A percentile compares a stretch with the other conserved stretches of the same genome.
phyloP scores from a whole-genome alignment of 345 rosid genomes.

The Euphorbia tirucalli region DNA sequence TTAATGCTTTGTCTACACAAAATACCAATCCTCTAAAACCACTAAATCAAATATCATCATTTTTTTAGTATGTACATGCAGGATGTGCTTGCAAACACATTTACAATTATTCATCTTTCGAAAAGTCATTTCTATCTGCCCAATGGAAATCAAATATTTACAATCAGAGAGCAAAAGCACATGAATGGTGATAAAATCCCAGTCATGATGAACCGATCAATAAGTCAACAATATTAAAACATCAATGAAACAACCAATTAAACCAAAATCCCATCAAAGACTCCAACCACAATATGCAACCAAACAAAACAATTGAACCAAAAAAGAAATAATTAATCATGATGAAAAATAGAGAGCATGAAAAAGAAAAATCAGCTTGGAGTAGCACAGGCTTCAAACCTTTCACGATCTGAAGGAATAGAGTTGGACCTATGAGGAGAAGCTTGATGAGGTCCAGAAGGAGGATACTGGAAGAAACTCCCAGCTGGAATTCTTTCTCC shows the following conservation, averaged over 20 bases:
- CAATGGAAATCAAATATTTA: not conserved
- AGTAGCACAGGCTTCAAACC: conserved; percentile 34
- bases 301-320: conserved; percentile 15
- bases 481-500: conserved; percentile 85
- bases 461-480: conserved; percentile 84
- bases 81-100: not conserved
- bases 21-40: not conserved
- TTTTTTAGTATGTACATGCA: not conserved
- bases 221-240: conserved; percentile 10
- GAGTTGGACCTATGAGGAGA: conserved; percentile 79
- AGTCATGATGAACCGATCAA: not conserved
- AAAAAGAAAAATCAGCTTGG: conserved; percentile 2
- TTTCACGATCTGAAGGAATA: conserved; percentile 70
- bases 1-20: not conserved
- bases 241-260: conserved; percentile 10
- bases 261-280: conserved; percentile 5
- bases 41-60: not conserved
- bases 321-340: not conserved
- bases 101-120: no score
- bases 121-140: not conserved
- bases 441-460: conserved; percentile 63
- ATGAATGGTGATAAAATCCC: no score
- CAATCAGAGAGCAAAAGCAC: not conserved
- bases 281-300: conserved; percentile 12
- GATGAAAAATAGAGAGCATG: not conserved